These are phyloP conservation scores for Galeopsis tetrahit DNA, from an alignment of 257 asterid species.

Conservation along the genomic window DNA sequence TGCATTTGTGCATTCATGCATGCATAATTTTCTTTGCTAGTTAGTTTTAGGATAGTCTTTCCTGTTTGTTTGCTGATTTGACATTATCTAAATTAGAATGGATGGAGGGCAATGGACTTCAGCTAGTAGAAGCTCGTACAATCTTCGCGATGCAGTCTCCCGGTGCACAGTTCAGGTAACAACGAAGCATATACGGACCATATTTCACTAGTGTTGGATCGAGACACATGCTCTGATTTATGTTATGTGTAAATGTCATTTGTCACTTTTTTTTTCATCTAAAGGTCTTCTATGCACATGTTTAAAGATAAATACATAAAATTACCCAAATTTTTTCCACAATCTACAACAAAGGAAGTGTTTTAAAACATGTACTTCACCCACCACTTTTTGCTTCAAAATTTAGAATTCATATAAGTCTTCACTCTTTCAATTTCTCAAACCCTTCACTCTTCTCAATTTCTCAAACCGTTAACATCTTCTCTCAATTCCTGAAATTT, in stretches of 20 bases:
- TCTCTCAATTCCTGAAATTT: no score
- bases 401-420: no score
- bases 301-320: no score
- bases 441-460: no score
- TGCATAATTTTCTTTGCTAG: not conserved
- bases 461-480: no score
- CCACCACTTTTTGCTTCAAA: not conserved
- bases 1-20: not conserved
- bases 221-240: no score
- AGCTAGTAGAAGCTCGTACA: constrained; percentile 61
- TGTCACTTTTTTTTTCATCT: no score
- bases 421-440: no score
- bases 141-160: constrained; percentile 86
- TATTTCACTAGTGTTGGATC: no score
- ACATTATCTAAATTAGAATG: constrained; percentile 57
- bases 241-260: no score
- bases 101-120: constrained; percentile 87
- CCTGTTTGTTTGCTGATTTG: constrained; percentile 24
- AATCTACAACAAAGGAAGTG: no score
- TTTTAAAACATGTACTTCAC: not conserved
- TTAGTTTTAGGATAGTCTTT: not conserved
- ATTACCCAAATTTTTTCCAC: not conserved
- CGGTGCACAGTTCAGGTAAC: constrained; percentile 83
- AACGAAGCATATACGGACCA: not conserved
- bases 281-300: no score